Percentiles rank a stretch among this genome's conserved stretches.
Evolutionary conservation across 2,329 filamentous ascomycete species (phyloP).

Genomic region (Akanthomyces muscarius): DNA sequence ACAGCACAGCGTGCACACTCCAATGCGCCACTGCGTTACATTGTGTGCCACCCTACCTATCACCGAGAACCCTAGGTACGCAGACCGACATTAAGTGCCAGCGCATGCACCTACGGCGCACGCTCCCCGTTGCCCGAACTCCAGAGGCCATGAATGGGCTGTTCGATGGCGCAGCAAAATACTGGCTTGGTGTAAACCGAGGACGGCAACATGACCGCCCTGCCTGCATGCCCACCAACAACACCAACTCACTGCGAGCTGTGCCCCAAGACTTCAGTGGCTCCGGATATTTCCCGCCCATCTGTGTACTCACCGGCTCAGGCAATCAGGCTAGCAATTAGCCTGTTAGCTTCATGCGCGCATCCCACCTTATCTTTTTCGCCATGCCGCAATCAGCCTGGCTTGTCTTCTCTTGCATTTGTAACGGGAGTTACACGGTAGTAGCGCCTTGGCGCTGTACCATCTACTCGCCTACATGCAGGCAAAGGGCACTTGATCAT

Average conservation of each 20-base stretch:
- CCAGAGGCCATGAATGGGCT: too few species aligned
- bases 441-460: not conserved
- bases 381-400: not conserved
- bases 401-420: not conserved
- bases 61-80: not conserved
- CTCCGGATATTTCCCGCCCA: not conserved
- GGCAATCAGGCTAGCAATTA: not conserved
- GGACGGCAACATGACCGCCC: not conserved
- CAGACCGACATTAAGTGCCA: not conserved
- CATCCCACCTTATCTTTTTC: not conserved
- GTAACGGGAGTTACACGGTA: not conserved
- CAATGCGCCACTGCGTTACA: not conserved
- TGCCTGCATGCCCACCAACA: not conserved
- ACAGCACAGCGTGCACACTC: not conserved
- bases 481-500: constrained; percentile 6
- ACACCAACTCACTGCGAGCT: not conserved
- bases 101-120: not conserved
- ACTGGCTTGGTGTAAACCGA: not conserved
- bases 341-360: not conserved
- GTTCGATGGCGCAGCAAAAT: not conserved
- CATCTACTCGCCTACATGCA: not conserved
- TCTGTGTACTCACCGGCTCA: not conserved
- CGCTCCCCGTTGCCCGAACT: not conserved
- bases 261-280: not conserved
- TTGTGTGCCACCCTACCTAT: not conserved